Evolutionary conservation across 1,284 basidiomycete species (phyloP).

Genomic region (Trametes sp.): DNA sequence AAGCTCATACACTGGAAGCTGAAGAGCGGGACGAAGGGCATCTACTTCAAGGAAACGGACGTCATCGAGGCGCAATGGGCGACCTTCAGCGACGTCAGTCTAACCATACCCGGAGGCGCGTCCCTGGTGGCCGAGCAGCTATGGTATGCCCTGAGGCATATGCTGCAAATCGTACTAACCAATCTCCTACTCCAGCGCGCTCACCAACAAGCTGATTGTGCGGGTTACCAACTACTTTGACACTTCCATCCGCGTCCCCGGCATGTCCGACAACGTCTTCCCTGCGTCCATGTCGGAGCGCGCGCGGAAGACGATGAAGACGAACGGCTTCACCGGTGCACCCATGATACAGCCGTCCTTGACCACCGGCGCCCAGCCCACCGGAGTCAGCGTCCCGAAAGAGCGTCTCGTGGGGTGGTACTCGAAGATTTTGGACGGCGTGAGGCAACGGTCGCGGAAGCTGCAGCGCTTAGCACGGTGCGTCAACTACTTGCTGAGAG

Average conservation of each 20-base stretch:
- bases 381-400: slow-evolving; percentile 65
- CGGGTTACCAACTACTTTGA: slow-evolving; percentile 95
- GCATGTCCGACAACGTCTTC: slow-evolving; percentile 36
- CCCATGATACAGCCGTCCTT: slow-evolving; percentile 35
- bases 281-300: slow-evolving; percentile 25
- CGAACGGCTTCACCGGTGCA: slow-evolving; percentile 21
- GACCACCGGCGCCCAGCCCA: slow-evolving; percentile 30
- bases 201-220: slow-evolving; percentile 91
- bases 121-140: slow-evolving; percentile 93
- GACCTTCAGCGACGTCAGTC: slow-evolving; percentile 93
- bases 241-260: slow-evolving; percentile 87
- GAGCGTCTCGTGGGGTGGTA: slow-evolving; percentile 92
- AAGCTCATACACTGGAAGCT: slow-evolving; percentile 95
- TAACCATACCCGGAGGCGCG: slow-evolving; percentile 90
- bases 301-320: slow-evolving; percentile 27
- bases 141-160: slow-evolving; percentile 61
- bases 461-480: slow-evolving; percentile 93
- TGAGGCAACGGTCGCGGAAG: slow-evolving; percentile 92
- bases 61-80: slow-evolving; percentile 97
- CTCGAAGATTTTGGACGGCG: slow-evolving; percentile 92
- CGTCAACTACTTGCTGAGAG: slow-evolving; percentile 23
- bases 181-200: slow-evolving; percentile 56
- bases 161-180: not conserved
- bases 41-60: slow-evolving; percentile 98
- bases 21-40: slow-evolving; percentile 90